Evolutionary conservation across 2,329 filamentous ascomycete genomes (phyloP).

Genomic region (Zarea fungicola): DNA sequence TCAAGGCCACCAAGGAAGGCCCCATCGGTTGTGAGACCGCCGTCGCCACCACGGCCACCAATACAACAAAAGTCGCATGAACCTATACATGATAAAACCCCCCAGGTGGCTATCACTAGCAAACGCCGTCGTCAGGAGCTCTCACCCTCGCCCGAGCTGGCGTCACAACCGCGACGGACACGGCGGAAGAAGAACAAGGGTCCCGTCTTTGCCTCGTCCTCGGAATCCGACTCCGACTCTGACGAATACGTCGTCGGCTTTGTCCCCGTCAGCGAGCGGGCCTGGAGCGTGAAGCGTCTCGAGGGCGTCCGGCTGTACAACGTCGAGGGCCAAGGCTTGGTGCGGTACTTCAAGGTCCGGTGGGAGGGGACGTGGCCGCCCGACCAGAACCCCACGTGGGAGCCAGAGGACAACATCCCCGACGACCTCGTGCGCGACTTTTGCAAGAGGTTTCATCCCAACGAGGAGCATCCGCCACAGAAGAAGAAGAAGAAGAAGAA

Average conservation of each 20-base stretch:
- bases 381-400: constrained; percentile 54
- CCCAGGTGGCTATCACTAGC: no score
- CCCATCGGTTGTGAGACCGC: no score
- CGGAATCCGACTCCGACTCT: background rate
- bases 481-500: background rate
- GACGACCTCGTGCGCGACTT: constrained; percentile 36
- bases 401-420: constrained; percentile 48
- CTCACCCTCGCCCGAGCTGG: no score
- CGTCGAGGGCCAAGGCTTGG: constrained; percentile 28
- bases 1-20: no score
- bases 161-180: no score
- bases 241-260: constrained; percentile 14
- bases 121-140: no score
- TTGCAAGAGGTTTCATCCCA: constrained; percentile 20
- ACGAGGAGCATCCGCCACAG: background rate
- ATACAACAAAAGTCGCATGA: no score
- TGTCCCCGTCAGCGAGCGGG: constrained; percentile 21
- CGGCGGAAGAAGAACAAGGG: no score
- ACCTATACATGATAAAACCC: no score
- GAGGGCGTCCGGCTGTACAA: constrained; percentile 36
- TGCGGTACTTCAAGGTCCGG: constrained; percentile 46
- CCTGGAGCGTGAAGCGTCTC: constrained; percentile 41
- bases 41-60: no score
- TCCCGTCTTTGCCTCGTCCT: background rate
- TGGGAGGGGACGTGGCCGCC: constrained; percentile 55